Evolutionary conservation across 345 rosid species (phyloP).

Genomic region (Populus alba): DNA sequence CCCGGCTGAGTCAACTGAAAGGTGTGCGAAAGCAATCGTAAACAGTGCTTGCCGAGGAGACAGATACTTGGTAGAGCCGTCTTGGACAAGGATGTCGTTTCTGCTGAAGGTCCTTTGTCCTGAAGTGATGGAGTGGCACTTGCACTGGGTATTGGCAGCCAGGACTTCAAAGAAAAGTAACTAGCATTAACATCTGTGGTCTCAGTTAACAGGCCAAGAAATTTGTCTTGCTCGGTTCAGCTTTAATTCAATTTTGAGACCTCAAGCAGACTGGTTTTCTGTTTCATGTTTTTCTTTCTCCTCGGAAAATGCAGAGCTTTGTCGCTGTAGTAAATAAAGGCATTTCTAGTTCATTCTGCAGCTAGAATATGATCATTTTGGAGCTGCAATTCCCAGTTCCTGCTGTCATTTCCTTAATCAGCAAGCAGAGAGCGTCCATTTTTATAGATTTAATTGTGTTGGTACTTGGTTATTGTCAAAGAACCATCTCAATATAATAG

Average conservation of each 20-base stretch:
- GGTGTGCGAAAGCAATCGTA: conserved; percentile 17
- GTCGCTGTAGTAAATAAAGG: background rate
- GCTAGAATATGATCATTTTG: background rate
- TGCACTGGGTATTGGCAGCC: background rate
- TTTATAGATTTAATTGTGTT: too few species aligned
- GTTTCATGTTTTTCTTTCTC: background rate
- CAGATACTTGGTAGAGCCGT: conserved; percentile 8
- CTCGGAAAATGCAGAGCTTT: background rate
- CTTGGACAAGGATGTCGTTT: background rate
- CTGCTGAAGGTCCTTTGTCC: conserved; percentile 7
- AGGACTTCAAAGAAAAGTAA: background rate
- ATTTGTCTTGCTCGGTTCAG: background rate
- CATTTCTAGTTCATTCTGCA: background rate
- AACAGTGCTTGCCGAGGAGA: conserved; percentile 22
- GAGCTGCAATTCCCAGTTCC: too few species aligned
- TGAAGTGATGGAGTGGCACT: conserved; percentile 10
- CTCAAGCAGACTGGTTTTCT: background rate
- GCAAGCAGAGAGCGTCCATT: too few species aligned
- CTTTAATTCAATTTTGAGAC: background rate
- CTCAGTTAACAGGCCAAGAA: background rate
- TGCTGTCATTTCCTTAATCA: too few species aligned
- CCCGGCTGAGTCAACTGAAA: background rate
- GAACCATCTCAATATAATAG: too few species aligned
- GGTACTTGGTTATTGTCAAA: too few species aligned
- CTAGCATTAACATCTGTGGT: background rate